Evolutionary conservation across 2,329 filamentous ascomycete genomes (phyloP), one percentile per base, ranked within the genome.

Genomic region (Phialophora verrucosa): DNA sequence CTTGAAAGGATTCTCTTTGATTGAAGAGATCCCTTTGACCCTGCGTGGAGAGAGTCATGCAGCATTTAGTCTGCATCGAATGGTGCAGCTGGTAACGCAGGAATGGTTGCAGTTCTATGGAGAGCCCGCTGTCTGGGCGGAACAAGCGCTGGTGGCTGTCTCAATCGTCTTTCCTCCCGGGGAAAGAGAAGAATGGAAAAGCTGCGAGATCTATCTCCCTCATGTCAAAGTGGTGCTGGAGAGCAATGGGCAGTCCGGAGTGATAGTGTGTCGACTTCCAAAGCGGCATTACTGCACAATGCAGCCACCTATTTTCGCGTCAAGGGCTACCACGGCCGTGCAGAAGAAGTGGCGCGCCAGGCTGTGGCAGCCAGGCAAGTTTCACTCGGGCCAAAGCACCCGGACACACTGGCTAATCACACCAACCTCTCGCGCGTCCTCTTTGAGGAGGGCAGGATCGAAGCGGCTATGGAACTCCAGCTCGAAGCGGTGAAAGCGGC

Each of bases 21-120:
- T 32, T 11, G 31, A 32, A 32, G 31, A 32, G 31, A 32, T 32
- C 10, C 31, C 31, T 32, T 11, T 32, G 31, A 32, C 31, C 31
- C 31, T 32, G 31, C 31, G 31, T 32, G 31, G 31, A 32, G 31
- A 32, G 31, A 32, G 31, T 11, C 31, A 32, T 32, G 31, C 31
- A 32, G 31, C 31, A 32, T 49, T 49, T n/a, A 72, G 76, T 49
- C 62, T 78, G 23, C 75, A 79, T 69, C 69, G 72, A 17, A 72
- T 79, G 2, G 77, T 79, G 8, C 74, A 77, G 58, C 62, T 78
- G 12, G 74, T 76, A 7, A 77, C 72, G 25, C 67, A 73, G 35
- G 73, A 70, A 31, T 80, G 77, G 78, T 58, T 80, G 4, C 65
- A 60, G 63, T 59, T 69, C 38, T 53, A 75, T 8, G 57, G 63